Evolutionary conservation across 805 yeast genomes (phyloP).

Genomic region (Millerozyma acaciae): DNA sequence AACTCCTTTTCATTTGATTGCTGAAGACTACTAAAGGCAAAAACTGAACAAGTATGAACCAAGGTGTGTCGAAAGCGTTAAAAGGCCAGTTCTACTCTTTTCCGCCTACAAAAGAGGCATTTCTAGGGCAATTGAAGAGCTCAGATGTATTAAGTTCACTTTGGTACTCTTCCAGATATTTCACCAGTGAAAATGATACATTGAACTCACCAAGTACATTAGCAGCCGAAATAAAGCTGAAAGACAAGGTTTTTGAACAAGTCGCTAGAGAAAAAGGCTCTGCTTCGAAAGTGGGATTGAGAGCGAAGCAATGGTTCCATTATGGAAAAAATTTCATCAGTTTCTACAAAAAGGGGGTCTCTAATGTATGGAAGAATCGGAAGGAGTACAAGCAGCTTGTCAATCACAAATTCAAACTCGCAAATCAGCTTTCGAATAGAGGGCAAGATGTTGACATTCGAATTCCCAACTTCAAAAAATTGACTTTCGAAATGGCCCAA

Average conservation of each 20-base stretch:
- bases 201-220: constrained; percentile 29
- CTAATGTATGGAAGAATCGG: constrained; percentile 49
- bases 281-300: constrained; percentile 13
- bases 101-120: constrained; percentile 9
- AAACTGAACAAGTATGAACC: not conserved
- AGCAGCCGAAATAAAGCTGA: constrained; percentile 26
- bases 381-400: constrained; percentile 13
- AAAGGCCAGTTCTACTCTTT: constrained; percentile 8
- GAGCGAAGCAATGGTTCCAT: constrained; percentile 36
- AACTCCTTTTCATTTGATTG: too few relatives aligned
- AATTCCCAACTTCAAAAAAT: constrained; percentile 31
- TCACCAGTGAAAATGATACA: constrained; percentile 4
- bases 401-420: constrained; percentile 16
- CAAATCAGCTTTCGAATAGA: constrained; percentile 16
- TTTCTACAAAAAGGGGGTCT: constrained; percentile 58
- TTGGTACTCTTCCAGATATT: constrained; percentile 10
- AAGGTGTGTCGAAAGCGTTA: not conserved
- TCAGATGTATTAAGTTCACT: constrained; percentile 14
- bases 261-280: constrained; percentile 18
- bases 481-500: constrained; percentile 34
- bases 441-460: constrained; percentile 24
- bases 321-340: constrained; percentile 44
- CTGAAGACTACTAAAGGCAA: too few relatives aligned
- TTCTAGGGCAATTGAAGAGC: constrained; percentile 9
- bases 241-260: constrained; percentile 21